Conservation (phyloP, 768 basidiomycete species). For the Sistotremastrum niveocremeum region DNA sequence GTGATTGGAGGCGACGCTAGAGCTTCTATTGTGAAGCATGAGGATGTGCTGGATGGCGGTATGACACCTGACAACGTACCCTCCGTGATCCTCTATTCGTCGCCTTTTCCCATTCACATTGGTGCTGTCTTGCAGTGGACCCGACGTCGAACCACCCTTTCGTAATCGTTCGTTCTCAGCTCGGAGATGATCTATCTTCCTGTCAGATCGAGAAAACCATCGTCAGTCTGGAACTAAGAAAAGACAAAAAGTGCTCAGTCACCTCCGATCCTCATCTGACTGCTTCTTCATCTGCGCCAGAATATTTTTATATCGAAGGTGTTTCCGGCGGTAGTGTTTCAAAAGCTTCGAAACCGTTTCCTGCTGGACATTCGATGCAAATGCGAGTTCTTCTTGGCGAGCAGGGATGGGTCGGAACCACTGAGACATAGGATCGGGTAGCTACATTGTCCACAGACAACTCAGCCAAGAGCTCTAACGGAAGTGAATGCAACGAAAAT, state of each 20-base stretch:
- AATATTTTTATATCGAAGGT: conserved; percentile 6
- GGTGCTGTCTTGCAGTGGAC: conserved; percentile 14
- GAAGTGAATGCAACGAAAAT: background rate
- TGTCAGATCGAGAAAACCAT: conserved; percentile 11
- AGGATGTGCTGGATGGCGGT: too few relatives aligned
- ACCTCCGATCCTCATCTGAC: too few relatives aligned
- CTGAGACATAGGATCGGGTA: conserved; percentile 69
- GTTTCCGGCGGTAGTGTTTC: conserved; percentile 44
- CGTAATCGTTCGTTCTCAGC: conserved; percentile 38
- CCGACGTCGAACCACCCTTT: conserved; percentile 11
- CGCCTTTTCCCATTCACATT: conserved; percentile 58
- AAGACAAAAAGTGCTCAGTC: background rate
- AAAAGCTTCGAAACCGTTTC: conserved; percentile 59
- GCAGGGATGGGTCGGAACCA: conserved; percentile 62
- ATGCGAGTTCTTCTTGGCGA: conserved; percentile 49
- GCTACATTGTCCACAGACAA: conserved; percentile 38
- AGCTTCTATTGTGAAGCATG: too few relatives aligned
- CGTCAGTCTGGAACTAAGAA: background rate
- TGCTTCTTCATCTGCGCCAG: too few relatives aligned
- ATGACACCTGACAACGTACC: too few relatives aligned
- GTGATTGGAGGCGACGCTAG: too few relatives aligned
- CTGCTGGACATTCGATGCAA: conserved; percentile 66
- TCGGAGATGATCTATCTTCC: conserved; percentile 34
- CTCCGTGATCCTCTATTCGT: conserved; percentile 28
- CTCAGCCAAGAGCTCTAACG: background rate